Percentiles rank a stretch among this genome's conserved stretches.
Evolutionary conservation across 148 eudicot species (phyloP).

Genomic region (Vaccinium darrowii): DNA sequence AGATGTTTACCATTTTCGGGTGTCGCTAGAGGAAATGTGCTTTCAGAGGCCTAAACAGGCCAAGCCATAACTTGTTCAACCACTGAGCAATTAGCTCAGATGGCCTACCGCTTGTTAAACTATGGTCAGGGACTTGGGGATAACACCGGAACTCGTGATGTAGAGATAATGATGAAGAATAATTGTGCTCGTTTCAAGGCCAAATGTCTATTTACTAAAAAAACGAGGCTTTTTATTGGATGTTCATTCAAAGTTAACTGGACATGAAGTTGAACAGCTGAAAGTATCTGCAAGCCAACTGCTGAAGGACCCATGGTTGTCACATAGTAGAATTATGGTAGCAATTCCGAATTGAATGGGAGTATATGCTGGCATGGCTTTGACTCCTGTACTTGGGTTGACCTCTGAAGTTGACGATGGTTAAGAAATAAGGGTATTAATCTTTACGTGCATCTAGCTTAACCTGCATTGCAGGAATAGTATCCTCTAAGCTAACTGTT

Average conservation of each 20-base stretch:
- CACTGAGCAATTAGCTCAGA: constrained; percentile 3
- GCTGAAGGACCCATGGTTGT: background rate
- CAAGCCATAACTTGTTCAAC: background rate
- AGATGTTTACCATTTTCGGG: background rate
- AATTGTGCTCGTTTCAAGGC: background rate
- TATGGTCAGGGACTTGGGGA: background rate
- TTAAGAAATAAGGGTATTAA: background rate
- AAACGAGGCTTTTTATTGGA: background rate
- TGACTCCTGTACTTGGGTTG: background rate
- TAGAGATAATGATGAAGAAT: background rate
- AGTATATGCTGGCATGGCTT: background rate
- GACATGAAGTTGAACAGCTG: background rate
- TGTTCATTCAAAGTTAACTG: background rate
- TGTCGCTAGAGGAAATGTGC: background rate
- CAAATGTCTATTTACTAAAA: background rate
- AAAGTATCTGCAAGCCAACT: background rate
- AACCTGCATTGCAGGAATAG: background rate
- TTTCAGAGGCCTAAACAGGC: constrained; percentile 1
- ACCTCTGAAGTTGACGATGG: background rate
- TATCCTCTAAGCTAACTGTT: background rate
- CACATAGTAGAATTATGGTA: background rate
- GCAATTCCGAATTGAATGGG: background rate
- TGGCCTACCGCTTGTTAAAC: background rate
- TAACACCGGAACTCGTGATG: background rate
- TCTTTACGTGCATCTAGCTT: background rate